phyloP scores from a whole-genome alignment of 108 stramenopile species.

The Cyclotella kingstonii region DNA sequence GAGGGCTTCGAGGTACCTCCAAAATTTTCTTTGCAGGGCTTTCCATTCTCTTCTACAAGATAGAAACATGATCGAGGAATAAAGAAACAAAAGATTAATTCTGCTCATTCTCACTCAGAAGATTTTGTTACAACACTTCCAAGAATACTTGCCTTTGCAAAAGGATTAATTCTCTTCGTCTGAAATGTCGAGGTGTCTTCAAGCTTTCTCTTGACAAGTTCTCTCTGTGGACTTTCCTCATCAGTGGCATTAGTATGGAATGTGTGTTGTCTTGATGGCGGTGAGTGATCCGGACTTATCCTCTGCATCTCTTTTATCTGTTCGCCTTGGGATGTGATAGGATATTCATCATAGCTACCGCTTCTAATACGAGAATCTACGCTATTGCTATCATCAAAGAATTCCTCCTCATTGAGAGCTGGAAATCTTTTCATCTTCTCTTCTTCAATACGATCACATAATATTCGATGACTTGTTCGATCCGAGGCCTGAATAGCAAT shows the following conservation, averaged over 20 bases:
- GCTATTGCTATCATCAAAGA: slow-evolving; percentile 36
- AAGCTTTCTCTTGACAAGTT: slow-evolving; percentile 30
- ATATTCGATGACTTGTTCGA: slow-evolving; percentile 49
- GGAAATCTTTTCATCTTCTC: slow-evolving; percentile 52
- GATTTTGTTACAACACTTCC: no score
- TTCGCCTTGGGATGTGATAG: slow-evolving; percentile 21
- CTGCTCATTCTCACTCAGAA: no score
- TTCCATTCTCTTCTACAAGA: slow-evolving; percentile 31
- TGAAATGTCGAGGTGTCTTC: slow-evolving; percentile 9
- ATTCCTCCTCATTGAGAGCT: slow-evolving; percentile 31
- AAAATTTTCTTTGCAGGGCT: slow-evolving; percentile 42
- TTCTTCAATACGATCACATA: slow-evolving; percentile 63
- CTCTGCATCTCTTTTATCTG: slow-evolving; percentile 5
- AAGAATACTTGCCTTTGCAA: slow-evolving; percentile 40
- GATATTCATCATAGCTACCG: slow-evolving; percentile 22
- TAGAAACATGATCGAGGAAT: not conserved
- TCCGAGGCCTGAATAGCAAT: slow-evolving; percentile 70
- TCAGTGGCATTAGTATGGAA: slow-evolving; percentile 12
- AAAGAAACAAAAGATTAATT: not conserved
- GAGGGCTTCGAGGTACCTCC: slow-evolving; percentile 22
- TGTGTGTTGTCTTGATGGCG: slow-evolving; percentile 9
- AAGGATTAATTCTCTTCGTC: slow-evolving; percentile 38
- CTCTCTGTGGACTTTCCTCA: slow-evolving; percentile 32
- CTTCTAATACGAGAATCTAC: slow-evolving; percentile 15
- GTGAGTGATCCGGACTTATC: slow-evolving; percentile 25